Evolutionary conservation across 1,284 basidiomycete species (phyloP).

Genomic region (Neonothopanus nambi): DNA sequence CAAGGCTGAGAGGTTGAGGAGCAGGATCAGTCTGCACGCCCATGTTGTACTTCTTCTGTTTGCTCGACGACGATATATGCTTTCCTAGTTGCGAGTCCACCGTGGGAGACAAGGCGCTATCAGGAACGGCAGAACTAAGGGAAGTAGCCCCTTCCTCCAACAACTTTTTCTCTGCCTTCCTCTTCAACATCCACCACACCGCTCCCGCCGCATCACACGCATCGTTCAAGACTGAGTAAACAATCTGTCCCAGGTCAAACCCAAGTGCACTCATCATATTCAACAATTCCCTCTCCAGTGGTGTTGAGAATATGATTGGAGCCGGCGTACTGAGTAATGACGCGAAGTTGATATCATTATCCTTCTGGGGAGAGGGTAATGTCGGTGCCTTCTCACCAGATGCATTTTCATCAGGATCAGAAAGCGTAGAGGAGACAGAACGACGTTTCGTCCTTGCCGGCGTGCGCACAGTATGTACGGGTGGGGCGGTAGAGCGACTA

Average conservation of each 20-base stretch:
- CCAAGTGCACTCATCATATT: conserved; percentile 78
- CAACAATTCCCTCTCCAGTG: conserved; percentile 79
- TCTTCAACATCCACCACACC: conserved; percentile 95
- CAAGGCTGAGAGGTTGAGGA: conserved; percentile 40
- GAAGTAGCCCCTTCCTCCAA: conserved; percentile 40
- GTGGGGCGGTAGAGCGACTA: conserved; percentile 43
- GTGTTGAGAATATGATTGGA: conserved; percentile 84
- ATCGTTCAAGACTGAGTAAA: conserved; percentile 87
- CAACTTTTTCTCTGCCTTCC: conserved; percentile 70
- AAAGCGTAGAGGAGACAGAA: conserved; percentile 84
- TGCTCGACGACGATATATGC: conserved; percentile 3
- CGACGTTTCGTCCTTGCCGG: conserved; percentile 94
- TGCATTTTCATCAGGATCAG: conserved; percentile 42
- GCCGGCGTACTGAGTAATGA: conserved; percentile 69
- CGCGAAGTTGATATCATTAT: conserved; percentile 62
- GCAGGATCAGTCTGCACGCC: conserved; percentile 44
- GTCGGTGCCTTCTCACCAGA: conserved; percentile 45
- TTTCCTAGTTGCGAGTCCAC: conserved; percentile 13
- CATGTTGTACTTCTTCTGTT: conserved; percentile 24
- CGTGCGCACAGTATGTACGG: conserved; percentile 72
- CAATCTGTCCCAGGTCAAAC: conserved; percentile 92
- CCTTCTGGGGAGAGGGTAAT: conserved; percentile 39
- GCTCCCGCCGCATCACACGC: conserved; percentile 93
- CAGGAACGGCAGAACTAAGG: conserved; percentile 2
- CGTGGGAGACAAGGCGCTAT: conserved; percentile 3